Evolutionary conservation across 2,329 filamentous ascomycete genomes (phyloP).

Genomic region (Emericellopsis atlantica): DNA sequence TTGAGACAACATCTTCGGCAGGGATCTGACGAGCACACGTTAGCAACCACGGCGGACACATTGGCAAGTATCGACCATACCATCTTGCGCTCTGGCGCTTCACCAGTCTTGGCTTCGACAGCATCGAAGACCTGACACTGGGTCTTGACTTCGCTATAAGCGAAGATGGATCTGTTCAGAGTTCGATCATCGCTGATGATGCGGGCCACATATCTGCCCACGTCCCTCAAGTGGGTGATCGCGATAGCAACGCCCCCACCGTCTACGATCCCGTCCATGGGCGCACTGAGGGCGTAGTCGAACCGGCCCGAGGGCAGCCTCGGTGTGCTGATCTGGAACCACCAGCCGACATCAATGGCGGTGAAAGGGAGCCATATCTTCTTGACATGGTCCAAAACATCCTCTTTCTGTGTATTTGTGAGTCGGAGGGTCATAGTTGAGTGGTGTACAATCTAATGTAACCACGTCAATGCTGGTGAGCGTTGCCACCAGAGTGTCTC

Average conservation of each 20-base stretch:
- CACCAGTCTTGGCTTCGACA: constrained; percentile 33
- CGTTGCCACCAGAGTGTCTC: constrained; percentile 25
- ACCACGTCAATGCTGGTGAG: constrained; percentile 30
- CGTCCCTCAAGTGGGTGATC: constrained; percentile 36
- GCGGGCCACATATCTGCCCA: constrained; percentile 35
- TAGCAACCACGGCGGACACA: not conserved
- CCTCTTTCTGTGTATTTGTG: constrained; percentile 28
- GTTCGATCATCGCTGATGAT: constrained; percentile 40
- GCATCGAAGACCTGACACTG: constrained; percentile 31
- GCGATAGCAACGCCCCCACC: constrained; percentile 29
- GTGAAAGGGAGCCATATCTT: constrained; percentile 37
- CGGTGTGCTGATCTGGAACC: constrained; percentile 33
- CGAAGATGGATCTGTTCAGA: constrained; percentile 37
- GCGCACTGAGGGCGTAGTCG: constrained; percentile 25
- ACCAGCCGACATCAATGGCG: constrained; percentile 45
- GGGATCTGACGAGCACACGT: not conserved
- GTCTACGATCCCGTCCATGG: constrained; percentile 24
- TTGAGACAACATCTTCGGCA: not conserved
- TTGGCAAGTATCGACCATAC: constrained; percentile 1
- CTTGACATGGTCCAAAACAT: constrained; percentile 34
- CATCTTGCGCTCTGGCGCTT: constrained; percentile 21
- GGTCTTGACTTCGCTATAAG: constrained; percentile 30
- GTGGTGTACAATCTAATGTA: constrained; percentile 22
- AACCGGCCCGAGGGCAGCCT: constrained; percentile 12
- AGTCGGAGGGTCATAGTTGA: constrained; percentile 30